Percentiles rank a stretch among this genome's conserved stretches.
Conservation (phyloP, 768 basidiomycete genomes). For the Tylopilus sp. region DNA sequence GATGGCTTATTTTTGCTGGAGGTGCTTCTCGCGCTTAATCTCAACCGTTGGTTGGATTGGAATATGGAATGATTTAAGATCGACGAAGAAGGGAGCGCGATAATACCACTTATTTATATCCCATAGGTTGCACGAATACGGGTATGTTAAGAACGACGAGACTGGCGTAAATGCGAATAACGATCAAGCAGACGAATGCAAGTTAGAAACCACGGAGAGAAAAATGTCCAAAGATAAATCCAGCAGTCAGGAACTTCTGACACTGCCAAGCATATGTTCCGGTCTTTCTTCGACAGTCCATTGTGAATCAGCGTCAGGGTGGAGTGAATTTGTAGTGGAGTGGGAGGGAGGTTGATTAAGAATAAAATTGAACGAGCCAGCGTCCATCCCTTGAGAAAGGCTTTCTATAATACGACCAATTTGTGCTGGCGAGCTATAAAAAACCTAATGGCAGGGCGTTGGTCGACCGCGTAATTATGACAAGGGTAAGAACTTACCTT, state of each 20-base stretch:
- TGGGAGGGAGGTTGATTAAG: slow-evolving; percentile 45
- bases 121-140: slow-evolving; percentile 32
- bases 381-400: slow-evolving; percentile 77
- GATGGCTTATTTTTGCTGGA: slow-evolving; percentile 60
- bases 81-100: slow-evolving; percentile 8
- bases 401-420: slow-evolving; percentile 82
- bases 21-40: slow-evolving; percentile 59
- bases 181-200: slow-evolving; percentile 16
- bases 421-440: slow-evolving; percentile 57
- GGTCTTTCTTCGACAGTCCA: slow-evolving; percentile 76
- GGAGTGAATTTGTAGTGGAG: slow-evolving; percentile 57
- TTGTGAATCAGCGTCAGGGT: slow-evolving; percentile 58
- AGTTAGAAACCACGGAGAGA: slow-evolving; percentile 7
- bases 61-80: slow-evolving; percentile 35
- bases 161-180: slow-evolving; percentile 18
- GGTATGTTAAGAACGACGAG: slow-evolving; percentile 25
- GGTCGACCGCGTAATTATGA: slow-evolving; percentile 3
- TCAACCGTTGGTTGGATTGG: slow-evolving; percentile 75
- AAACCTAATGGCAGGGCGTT: slow-evolving; percentile 24
- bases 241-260: slow-evolving; percentile 31
- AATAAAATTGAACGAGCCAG: slow-evolving; percentile 79
- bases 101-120: slow-evolving; percentile 32
- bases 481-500: slow-evolving; percentile 51
- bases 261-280: slow-evolving; percentile 61
- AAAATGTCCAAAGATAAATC: slow-evolving; percentile 22